These are phyloP conservation scores for Abrus pulchellus DNA, from an alignment of 306 rosid species.

Conservation along the genomic window DNA sequence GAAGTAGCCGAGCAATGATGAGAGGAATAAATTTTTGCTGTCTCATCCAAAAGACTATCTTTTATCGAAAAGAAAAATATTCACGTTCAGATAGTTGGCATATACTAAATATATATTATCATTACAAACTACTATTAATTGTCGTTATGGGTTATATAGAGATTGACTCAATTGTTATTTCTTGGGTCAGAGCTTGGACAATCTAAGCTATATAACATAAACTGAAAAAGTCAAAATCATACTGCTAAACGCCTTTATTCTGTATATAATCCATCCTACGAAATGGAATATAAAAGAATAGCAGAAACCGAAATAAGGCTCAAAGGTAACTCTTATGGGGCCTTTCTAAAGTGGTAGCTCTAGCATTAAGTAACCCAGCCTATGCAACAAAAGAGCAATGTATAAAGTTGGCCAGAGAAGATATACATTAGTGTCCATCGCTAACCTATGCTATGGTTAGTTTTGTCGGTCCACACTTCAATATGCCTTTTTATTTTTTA, in stretches of 20 bases:
- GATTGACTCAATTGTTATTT: background rate
- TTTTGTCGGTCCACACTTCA: slow-evolving; percentile 48
- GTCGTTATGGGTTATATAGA: slow-evolving; percentile 8
- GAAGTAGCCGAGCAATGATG: slow-evolving; percentile 59
- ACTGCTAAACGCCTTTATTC: background rate
- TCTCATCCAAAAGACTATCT: slow-evolving; percentile 44
- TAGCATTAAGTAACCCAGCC: background rate
- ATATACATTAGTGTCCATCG: background rate
- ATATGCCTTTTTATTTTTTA: background rate
- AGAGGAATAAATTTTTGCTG: slow-evolving; percentile 57
- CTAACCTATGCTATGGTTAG: background rate
- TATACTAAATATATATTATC: background rate
- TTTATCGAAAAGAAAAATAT: background rate
- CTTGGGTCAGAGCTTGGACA: background rate
- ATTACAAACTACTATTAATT: background rate
- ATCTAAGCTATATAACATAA: background rate
- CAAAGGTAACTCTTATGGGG: background rate
- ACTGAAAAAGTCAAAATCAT: background rate
- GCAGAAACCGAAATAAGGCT: background rate
- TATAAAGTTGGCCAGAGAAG: background rate
- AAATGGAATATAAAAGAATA: background rate
- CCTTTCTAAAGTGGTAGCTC: background rate
- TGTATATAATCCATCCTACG: background rate
- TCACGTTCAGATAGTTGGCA: background rate
- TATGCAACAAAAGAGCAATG: background rate